Base-by-base conservation (phyloP, 805 yeast genomes). In the Candida nanaspora region DNA sequence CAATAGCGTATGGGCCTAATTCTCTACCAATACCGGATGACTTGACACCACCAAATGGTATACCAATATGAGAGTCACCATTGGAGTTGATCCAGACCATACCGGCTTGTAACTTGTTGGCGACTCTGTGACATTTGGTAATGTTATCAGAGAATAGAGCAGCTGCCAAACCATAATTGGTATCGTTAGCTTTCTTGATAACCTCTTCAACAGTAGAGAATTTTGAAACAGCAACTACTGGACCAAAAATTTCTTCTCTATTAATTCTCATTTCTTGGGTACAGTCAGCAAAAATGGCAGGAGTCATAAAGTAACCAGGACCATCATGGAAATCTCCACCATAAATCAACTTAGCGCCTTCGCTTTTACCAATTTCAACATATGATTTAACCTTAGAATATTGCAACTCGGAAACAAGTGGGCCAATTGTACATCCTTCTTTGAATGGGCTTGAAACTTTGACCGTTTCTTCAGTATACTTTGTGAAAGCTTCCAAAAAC, bases 241-340 rank as follows among this genome's bases (percentile, higher is more conserved):
- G 93, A 39, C 93, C 93, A 48, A 83, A 83, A 49, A 83, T 82
- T 63, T 83, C 93, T 53, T 83, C 89, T 52, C 64, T 73, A 45
- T 76, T 78, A 51, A 83, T 77, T 47, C 65, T 62, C 79, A 79
- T 78, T 50, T 74, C 72, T 59, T 79, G 82, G 4, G 63, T 68
- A 47, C 82, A 85, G 55, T 80, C 83, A 49, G 77, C 75, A 61
- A 83, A 83, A 38, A 83, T 69, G 34, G 88, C 80, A 57, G 93
- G 93, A 56, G 72, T 63, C 50, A 82, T 65, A 57, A 78, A 83
- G 66, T 67, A 81, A 55, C 89, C 87, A 56, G 78, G 78, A 48
- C 60, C 62, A 31, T 74, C 79, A 32, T 62, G 50, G 43, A 55
- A 52, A 53, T 72, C 72, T 68, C 93, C 93, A 60, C 88, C 86